Evolutionary conservation across 116 monocot genomes (phyloP).

Genomic region (Phalaenopsis hybrid): DNA sequence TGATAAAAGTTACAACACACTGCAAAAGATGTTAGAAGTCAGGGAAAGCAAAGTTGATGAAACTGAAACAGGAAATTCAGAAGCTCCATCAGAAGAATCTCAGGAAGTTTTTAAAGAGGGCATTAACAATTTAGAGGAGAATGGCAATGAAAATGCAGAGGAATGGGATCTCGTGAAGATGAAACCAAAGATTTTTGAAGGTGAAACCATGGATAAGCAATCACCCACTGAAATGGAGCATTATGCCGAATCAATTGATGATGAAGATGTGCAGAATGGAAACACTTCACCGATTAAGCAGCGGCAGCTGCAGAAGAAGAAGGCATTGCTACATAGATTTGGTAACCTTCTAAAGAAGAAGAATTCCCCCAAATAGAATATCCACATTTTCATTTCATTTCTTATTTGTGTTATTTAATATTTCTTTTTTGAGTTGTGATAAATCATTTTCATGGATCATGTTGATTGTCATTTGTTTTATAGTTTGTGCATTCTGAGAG

Average conservation of each 20-base stretch:
- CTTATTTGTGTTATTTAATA: not conserved
- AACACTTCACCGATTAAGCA: constrained; percentile 35
- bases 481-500: not conserved
- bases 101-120: not conserved
- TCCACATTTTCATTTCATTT: not conserved
- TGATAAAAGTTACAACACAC: not conserved
- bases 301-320: constrained; percentile 49
- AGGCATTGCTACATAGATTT: constrained; percentile 69
- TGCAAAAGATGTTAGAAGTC: not conserved
- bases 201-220: constrained; percentile 30
- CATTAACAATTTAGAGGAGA: not conserved
- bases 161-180: constrained; percentile 16
- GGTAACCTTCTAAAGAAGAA: constrained; percentile 91
- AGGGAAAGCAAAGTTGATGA: not conserved
- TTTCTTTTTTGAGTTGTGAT: not conserved
- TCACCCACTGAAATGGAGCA: constrained; percentile 39
- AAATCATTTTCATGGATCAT: not conserved
- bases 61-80: not conserved
- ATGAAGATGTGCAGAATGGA: constrained; percentile 32
- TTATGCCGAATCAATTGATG: constrained; percentile 33
- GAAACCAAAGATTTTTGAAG: constrained; percentile 26
- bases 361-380: constrained; percentile 34
- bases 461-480: not conserved
- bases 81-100: not conserved
- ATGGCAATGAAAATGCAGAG: constrained; percentile 16